Percentiles rank a stretch among this genome's conserved stretches.
Conservation (phyloP, 306 rosid species). For the Macrotyloma uniflorum region DNA sequence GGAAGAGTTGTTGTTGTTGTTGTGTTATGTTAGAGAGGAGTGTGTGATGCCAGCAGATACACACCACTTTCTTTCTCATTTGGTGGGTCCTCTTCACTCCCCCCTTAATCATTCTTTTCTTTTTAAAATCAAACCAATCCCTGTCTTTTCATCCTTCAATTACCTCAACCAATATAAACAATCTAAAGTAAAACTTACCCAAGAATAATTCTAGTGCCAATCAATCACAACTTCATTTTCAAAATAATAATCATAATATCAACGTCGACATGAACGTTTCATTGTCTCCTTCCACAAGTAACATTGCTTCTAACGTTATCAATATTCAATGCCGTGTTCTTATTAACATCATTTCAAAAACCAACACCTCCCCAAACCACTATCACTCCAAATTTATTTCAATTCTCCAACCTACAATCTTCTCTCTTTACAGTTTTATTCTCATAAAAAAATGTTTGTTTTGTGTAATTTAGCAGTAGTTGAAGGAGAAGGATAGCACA, state of each 20-base stretch:
- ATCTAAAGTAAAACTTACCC: not conserved
- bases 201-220: not conserved
- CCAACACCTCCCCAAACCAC: too few relatives aligned
- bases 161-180: not conserved
- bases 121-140: too few relatives aligned
- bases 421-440: not conserved
- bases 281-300: conserved; percentile 1
- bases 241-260: not conserved
- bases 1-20: too few relatives aligned
- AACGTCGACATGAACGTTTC: conserved; percentile 11
- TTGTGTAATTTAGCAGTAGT: too few relatives aligned
- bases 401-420: not conserved
- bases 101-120: not conserved
- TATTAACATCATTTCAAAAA: not conserved
- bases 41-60: conserved; percentile 27
- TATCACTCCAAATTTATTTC: not conserved
- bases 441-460: too few relatives aligned
- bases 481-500: too few relatives aligned
- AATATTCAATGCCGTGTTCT: not conserved
- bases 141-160: not conserved
- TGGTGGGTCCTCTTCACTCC: not conserved
- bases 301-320: conserved; percentile 7
- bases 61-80: not conserved
- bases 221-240: not conserved
- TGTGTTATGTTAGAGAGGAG: not conserved